Evolutionary conservation across 345 rosid species (phyloP), one percentile per base, ranked within the genome.

Genomic region (Cardamine resedifolia): DNA sequence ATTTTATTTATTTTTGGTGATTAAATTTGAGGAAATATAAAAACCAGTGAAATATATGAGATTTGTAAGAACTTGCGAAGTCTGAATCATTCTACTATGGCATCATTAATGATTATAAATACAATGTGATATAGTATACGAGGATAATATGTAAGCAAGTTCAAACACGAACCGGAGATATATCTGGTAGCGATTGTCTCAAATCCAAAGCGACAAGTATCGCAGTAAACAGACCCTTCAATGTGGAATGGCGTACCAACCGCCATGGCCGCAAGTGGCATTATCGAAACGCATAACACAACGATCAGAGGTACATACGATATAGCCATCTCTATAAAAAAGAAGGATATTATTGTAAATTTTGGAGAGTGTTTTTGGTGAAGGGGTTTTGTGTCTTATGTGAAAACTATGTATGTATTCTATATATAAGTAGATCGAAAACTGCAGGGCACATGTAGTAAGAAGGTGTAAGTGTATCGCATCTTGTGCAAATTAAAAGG

Each of bases 201-300:
- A 24, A 91, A 86, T 34, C 94, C 94, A 63, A 76, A 81, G 4
- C 80, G 83, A 75, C 94, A 86, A 33, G 90, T 86, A 72, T 89
- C 89, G 41, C 96, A 92, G 62, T 85, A 87, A 62, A 84, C 90
- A 3, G n/a, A 10, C 53, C 97, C 92, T 3, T 16, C 64, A 56
- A 93, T 75, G 11, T 50, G 34, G 66, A 88, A 89, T 14, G 88
- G 81, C 38, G 76, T 66, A 57, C 71, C 76, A 43, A 50, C 48
- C 43, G 80, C 80, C 50, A 39, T 49, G 19, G 72, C 80, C 43
- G 60, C 62, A 34, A 71, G 41, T 16, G 77, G 76, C 33, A 77
- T 21, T 28, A 77, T 21, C 41, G 9, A 44, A 26, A 55, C 44
- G 53, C 60, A 76, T 38, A 76, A 34, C 44, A 69, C 27, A 36